Evolutionary conservation across 495 filamentous ascomycete species (phyloP).

Genomic region (Podospora tetraspora): DNA sequence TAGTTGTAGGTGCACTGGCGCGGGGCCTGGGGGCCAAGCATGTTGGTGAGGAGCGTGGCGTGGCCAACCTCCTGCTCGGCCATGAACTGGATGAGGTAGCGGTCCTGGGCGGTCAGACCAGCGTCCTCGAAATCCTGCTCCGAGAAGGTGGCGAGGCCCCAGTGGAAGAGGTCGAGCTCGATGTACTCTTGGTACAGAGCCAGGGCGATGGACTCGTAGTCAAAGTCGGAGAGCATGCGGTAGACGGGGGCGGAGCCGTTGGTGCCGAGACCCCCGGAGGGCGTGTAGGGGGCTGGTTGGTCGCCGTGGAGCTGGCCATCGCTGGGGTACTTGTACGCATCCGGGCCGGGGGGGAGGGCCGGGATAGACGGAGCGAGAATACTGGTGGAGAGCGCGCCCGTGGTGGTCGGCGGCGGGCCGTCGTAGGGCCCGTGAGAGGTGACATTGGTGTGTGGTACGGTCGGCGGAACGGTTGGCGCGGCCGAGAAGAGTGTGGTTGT

Average conservation of each 20-base stretch:
- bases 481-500: slow-evolving; percentile 32
- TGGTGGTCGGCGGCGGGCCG: slow-evolving; percentile 54
- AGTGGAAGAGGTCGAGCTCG: slow-evolving; percentile 82
- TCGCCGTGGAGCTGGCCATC: slow-evolving; percentile 62
- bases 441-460: slow-evolving; percentile 34
- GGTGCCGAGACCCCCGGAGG: slow-evolving; percentile 73
- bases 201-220: slow-evolving; percentile 65
- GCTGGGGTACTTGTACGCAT: slow-evolving; percentile 58
- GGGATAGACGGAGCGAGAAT: slow-evolving; percentile 47
- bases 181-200: slow-evolving; percentile 81
- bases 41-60: slow-evolving; percentile 71
- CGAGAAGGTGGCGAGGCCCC: slow-evolving; percentile 66
- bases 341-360: slow-evolving; percentile 41
- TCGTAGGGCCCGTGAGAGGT: slow-evolving; percentile 52
- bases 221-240: slow-evolving; percentile 64
- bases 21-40: slow-evolving; percentile 70
- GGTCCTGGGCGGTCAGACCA: slow-evolving; percentile 63
- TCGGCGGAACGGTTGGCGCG: slow-evolving; percentile 19
- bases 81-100: slow-evolving; percentile 75
- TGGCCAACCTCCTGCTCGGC: slow-evolving; percentile 81
- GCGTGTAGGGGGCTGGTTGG: slow-evolving; percentile 67
- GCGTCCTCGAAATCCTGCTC: slow-evolving; percentile 63
- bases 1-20: slow-evolving; percentile 78
- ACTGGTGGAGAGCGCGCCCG: slow-evolving; percentile 50
- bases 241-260: slow-evolving; percentile 73